Base-by-base conservation (phyloP, 2,329 filamentous ascomycete species). In the Colletotrichum chrysophilum region DNA sequence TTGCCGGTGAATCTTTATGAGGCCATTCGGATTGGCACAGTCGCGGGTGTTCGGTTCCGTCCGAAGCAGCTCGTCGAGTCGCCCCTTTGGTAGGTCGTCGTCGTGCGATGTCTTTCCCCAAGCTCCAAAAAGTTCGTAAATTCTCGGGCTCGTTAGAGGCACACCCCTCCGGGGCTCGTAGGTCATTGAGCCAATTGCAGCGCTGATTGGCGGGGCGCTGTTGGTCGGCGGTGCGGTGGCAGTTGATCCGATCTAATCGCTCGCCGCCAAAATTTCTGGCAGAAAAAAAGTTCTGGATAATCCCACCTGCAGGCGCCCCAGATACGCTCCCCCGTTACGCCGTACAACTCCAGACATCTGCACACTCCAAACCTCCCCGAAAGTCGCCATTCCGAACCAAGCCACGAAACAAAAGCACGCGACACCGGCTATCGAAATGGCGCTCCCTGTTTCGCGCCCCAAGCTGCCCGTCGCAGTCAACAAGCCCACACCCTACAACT, bases 401-500 rank as follows among this genome's bases (percentile, higher is more conserved):
- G 61, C 14, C 21, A 16, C 24, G 30, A 12, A 3, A 18, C 5
- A 8, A 16, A 24, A 32, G 24, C 9, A 24, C 60, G 66, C 60
- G 70, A 55, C 28, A 48, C 67, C 32, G n/a, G 26, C 65, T 43
- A 28, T 76, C 66, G 72, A 77, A 67, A 88, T 87, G 83, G 80
- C 86, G 32, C 76, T 85, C 67, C 78, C 85, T 60, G 78, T 79
- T 75, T 82, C 85, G 75, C 84, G 85, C 77, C 84, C 86, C 76
- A 91, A 90, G 81, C 87, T 92, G 74, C 90, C 92, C 60, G 89
- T 94, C 77, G 91, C 89, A 18, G 94, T 95, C 82, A 89, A 93
- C 76, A 97, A 97, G 86, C 93, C 95, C 6, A 97, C 94, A 8
- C 96, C 96, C 12, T 98, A 97, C 88, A 96, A 93, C 79, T 98